Evolutionary conservation across 2,329 filamentous ascomycete genomes (phyloP).

Genomic region (Fusarium incarnatum): DNA sequence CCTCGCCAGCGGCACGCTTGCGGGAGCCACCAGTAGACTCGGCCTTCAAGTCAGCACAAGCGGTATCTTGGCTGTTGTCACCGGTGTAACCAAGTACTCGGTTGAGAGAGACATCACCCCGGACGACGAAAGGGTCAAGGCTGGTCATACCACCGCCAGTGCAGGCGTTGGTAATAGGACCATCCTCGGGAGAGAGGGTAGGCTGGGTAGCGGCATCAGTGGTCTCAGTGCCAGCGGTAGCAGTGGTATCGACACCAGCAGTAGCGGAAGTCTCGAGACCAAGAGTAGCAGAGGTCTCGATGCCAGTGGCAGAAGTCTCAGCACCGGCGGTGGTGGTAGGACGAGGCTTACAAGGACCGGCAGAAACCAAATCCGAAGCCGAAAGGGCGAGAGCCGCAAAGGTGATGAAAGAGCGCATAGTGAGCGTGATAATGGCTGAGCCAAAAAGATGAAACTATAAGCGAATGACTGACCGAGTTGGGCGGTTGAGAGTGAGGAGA

Average conservation of each 20-base stretch:
- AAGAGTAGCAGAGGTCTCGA: background rate
- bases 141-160: constrained; percentile 16
- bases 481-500: constrained; percentile 12
- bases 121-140: background rate
- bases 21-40: background rate
- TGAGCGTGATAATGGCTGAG: background rate
- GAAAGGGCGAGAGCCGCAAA: constrained; percentile 34
- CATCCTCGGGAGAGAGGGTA: background rate
- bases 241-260: background rate
- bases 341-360: constrained; percentile 30
- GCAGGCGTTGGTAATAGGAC: constrained; percentile 8
- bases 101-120: background rate
- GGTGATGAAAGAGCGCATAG: constrained; percentile 32
- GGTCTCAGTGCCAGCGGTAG: background rate
- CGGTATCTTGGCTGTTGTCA: constrained; percentile 8
- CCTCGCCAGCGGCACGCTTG: constrained; percentile 9
- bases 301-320: background rate
- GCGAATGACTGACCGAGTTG: constrained; percentile 29
- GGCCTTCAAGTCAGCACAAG: constrained; percentile 5
- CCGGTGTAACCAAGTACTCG: constrained; percentile 1
- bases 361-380: constrained; percentile 16
- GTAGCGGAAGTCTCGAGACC: background rate
- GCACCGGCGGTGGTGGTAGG: background rate
- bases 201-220: background rate
- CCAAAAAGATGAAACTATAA: background rate